A percentile compares a stretch with the other conserved stretches of the same genome.
Evolutionary conservation across 108 stramenopile species (phyloP).

Genomic region (Cyclotella distinguenda): DNA sequence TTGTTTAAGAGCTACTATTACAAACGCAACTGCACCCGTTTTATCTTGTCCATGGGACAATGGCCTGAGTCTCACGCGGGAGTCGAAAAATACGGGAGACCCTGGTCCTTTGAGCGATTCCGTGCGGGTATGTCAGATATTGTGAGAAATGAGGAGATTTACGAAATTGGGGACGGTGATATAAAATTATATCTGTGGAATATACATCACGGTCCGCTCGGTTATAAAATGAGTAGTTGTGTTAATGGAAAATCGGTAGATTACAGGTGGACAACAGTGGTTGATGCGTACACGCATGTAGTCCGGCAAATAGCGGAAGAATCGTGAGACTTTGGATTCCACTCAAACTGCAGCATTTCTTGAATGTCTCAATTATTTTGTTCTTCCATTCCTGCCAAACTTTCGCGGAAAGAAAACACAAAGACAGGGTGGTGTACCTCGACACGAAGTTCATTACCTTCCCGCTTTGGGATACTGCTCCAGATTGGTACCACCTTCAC

Average conservation of each 20-base stretch:
- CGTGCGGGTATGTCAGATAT: not conserved
- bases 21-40: slow-evolving; percentile 1
- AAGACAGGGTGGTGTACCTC: not conserved
- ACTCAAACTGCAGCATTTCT: not conserved
- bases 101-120: not conserved
- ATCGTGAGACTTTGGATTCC: not conserved
- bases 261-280: not conserved
- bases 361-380: not conserved
- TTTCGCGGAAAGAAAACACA: not conserved
- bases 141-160: not conserved
- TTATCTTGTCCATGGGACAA: not conserved
- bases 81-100: slow-evolving; percentile 1
- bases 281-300: slow-evolving; percentile 7
- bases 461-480: slow-evolving; percentile 8
- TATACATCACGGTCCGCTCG: not conserved
- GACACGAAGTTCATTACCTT: slow-evolving; percentile 4
- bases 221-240: not conserved
- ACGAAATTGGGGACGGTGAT: not conserved
- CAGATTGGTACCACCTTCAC: not conserved
- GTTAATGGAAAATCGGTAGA: not conserved
- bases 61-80: not conserved
- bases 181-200: not conserved
- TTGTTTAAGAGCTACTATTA: not conserved
- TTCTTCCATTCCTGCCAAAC: not conserved
- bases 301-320: not conserved